These are phyloP conservation scores for Cucurbita argyrosperma DNA, from an alignment of 306 rosid species.

Conservation along the genomic window DNA sequence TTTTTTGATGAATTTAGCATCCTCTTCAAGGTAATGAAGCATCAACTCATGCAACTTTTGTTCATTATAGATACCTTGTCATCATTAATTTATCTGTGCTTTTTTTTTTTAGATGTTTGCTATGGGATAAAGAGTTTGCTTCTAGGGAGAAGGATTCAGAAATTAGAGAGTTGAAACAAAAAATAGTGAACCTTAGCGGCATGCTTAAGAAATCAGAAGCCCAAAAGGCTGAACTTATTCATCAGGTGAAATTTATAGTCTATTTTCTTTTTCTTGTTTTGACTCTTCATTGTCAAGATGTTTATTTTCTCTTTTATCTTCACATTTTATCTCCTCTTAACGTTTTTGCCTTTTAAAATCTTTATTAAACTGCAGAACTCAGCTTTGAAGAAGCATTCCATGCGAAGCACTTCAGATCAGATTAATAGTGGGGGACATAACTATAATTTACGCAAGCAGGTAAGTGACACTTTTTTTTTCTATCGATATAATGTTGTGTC, in stretches of 20 bases:
- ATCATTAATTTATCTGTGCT: background rate
- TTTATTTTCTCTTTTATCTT: background rate
- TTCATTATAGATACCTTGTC: background rate
- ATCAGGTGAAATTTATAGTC: slow-evolving; percentile 39
- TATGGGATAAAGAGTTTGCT: slow-evolving; percentile 54
- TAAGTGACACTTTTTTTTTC: slow-evolving; percentile 7
- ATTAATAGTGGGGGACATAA: slow-evolving; percentile 26
- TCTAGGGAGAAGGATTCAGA: slow-evolving; percentile 60
- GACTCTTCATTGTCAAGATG: background rate
- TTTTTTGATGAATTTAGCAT: slow-evolving; percentile 69
- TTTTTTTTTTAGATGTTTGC: slow-evolving; percentile 31
- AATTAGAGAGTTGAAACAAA: slow-evolving; percentile 70
- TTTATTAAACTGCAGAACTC: slow-evolving; percentile 28
- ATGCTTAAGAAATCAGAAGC: slow-evolving; percentile 45
- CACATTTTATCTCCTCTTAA: background rate
- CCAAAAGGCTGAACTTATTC: slow-evolving; percentile 50
- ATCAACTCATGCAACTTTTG: background rate
- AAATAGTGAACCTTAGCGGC: slow-evolving; percentile 42
- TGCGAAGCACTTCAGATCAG: slow-evolving; percentile 2
- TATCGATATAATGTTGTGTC: no score
- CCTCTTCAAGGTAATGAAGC: slow-evolving; percentile 60
- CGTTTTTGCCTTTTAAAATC: background rate
- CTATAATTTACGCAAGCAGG: slow-evolving; percentile 50
- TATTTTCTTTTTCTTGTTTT: slow-evolving; percentile 6
- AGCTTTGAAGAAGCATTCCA: slow-evolving; percentile 23